Conservation (phyloP, 2,329 filamentous ascomycete genomes). For the Hypoxylon sp. region DNA sequence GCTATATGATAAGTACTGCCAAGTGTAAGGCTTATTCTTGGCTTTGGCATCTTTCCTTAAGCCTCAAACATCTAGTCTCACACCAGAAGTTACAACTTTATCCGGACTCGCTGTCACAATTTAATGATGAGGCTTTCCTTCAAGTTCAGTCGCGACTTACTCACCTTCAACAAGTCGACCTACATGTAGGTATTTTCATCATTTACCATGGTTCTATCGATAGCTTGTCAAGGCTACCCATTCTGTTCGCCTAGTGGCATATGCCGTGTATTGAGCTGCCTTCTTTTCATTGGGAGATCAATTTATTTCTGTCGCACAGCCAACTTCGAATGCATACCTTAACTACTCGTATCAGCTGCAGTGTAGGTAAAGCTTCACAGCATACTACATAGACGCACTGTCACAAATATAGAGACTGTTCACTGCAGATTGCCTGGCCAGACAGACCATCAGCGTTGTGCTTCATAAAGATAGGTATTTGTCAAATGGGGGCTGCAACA, state of each 20-base stretch:
- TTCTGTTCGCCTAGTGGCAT: not conserved
- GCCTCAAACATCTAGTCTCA: not conserved
- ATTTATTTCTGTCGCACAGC: conserved; percentile 3
- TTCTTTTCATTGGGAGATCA: not conserved
- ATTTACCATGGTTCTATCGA: not conserved
- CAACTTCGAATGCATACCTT: not conserved
- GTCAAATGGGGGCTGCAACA: conserved; percentile 27
- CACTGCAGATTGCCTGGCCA: conserved; percentile 25
- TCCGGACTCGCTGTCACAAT: not conserved
- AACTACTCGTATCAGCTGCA: conserved; percentile 2
- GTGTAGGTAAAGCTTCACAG: conserved; percentile 7
- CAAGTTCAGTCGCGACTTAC: no score
- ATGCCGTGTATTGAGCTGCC: not conserved
- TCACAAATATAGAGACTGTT: conserved; percentile 24
- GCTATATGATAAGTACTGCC: not conserved
- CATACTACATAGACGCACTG: conserved; percentile 10
- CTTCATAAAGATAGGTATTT: conserved; percentile 32
- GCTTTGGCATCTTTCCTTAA: not conserved
- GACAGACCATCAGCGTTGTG: conserved; percentile 8
- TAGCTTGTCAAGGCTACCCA: not conserved
- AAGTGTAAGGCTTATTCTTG: not conserved
- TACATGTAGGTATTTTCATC: not conserved
- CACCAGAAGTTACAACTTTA: not conserved
- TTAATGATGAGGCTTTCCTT: not conserved
- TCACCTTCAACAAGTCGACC: not conserved